Evolutionary conservation across 495 filamentous ascomycete species (phyloP).

Genomic region (Podospora bellae-mahoneyi): DNA sequence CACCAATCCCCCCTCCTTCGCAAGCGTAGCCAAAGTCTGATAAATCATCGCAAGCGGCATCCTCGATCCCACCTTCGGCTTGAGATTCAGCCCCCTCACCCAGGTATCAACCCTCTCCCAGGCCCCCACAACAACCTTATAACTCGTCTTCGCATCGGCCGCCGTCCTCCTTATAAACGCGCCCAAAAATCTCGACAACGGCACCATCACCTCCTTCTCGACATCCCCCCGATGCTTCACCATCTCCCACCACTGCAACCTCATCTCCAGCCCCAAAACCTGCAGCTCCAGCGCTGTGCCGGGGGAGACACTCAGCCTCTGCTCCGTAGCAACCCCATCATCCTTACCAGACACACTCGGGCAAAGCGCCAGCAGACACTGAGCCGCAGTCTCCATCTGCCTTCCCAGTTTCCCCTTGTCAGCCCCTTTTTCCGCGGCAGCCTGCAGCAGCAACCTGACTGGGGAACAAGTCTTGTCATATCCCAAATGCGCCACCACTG

Average conservation of each 20-base stretch:
- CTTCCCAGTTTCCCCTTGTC: conserved; percentile 58
- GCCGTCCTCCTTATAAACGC: conserved; percentile 57
- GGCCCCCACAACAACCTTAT: conserved; percentile 29
- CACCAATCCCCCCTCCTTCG: conserved; percentile 44
- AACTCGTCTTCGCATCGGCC: conserved; percentile 41
- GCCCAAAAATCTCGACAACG: conserved; percentile 62
- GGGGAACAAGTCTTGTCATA: conserved; percentile 59
- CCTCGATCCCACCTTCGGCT: conserved; percentile 27
- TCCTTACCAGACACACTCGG: conserved; percentile 54
- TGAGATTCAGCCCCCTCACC: conserved; percentile 26
- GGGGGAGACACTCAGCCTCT: conserved; percentile 55
- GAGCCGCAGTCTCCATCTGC: conserved; percentile 68
- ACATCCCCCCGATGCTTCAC: conserved; percentile 65
- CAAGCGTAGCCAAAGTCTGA: conserved; percentile 39
- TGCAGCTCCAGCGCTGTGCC: conserved; percentile 62
- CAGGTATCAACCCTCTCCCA: conserved; percentile 29
- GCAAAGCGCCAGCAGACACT: conserved; percentile 61
- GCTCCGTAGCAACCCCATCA: conserved; percentile 46
- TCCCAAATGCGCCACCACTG: conserved; percentile 41
- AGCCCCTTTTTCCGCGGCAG: conserved; percentile 45
- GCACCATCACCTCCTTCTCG: conserved; percentile 65
- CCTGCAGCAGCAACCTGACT: conserved; percentile 55
- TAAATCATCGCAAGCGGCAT: conserved; percentile 38
- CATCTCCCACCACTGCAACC: conserved; percentile 67
- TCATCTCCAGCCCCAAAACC: conserved; percentile 60